phyloP scores from a whole-genome alignment of 495 filamentous ascomycete genomes.

The Xylaria scruposa region DNA sequence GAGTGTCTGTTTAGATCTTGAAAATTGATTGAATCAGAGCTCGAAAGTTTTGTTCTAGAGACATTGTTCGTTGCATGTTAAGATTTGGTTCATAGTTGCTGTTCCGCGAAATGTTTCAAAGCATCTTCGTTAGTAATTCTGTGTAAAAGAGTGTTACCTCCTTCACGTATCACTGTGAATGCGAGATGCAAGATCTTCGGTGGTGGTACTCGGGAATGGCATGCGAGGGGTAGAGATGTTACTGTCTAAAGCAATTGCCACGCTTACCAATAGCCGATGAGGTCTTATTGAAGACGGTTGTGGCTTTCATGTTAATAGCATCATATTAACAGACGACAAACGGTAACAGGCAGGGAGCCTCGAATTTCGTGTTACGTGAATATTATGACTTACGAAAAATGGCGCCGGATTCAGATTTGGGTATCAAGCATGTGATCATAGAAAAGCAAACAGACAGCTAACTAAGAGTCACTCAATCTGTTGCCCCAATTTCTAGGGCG shows the following conservation, averaged over 20 bases:
- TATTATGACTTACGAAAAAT: background rate
- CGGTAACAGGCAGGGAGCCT: background rate
- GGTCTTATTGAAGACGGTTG: background rate
- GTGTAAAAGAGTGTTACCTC: background rate
- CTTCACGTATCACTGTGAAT: background rate
- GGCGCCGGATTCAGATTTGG: background rate
- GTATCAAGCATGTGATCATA: conserved; percentile 4
- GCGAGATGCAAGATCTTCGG: background rate
- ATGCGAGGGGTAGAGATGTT: background rate
- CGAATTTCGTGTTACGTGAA: background rate
- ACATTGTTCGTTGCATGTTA: background rate
- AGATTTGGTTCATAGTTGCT: background rate
- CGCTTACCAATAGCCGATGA: background rate
- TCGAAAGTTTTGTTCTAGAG: background rate
- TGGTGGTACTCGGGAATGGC: background rate
- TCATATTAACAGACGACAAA: background rate
- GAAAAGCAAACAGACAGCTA: background rate
- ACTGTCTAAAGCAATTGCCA: background rate
- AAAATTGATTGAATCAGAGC: background rate
- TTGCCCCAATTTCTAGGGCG: background rate
- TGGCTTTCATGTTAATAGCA: background rate
- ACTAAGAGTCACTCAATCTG: background rate
- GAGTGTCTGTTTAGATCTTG: background rate
- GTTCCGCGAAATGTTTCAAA: background rate
- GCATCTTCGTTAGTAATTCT: background rate